Evolutionary conservation across 306 rosid genomes (phyloP).

Genomic region (Geum urbanum): DNA sequence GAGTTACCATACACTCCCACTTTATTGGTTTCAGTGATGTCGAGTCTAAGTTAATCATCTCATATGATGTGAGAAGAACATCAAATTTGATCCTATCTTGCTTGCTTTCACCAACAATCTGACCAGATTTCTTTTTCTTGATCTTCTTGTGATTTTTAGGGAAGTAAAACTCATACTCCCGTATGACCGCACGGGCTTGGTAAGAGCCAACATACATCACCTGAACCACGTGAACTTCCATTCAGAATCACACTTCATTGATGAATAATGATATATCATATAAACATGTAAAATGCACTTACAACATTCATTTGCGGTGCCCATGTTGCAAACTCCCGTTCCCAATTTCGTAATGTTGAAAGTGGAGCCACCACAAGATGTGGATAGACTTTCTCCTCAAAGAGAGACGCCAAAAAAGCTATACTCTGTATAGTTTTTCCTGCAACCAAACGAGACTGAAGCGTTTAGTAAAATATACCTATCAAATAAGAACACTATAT

Average conservation of each 20-base stretch:
- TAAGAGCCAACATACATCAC: slow-evolving; percentile 92
- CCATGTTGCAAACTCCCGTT: slow-evolving; percentile 98
- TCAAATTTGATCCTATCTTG: slow-evolving; percentile 96
- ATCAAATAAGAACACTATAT: slow-evolving; percentile 19
- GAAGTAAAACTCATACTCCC: slow-evolving; percentile 87
- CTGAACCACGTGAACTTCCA: slow-evolving; percentile 44
- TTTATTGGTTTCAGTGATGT: slow-evolving; percentile 70
- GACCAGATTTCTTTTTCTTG: slow-evolving; percentile 86
- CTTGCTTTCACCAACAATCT: slow-evolving; percentile 64
- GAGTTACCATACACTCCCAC: slow-evolving; percentile 90
- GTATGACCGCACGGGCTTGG: slow-evolving; percentile 80
- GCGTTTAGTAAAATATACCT: slow-evolving; percentile 19
- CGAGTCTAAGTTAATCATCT: slow-evolving; percentile 89
- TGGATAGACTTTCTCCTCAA: slow-evolving; percentile 60
- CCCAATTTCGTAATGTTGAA: slow-evolving; percentile 95
- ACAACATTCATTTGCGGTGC: slow-evolving; percentile 99
- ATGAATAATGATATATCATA: slow-evolving; percentile 22
- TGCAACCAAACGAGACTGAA: slow-evolving; percentile 34
- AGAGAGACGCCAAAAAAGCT: slow-evolving; percentile 92
- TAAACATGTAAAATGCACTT: slow-evolving; percentile 34
- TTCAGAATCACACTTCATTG: slow-evolving; percentile 29
- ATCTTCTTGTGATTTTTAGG: slow-evolving; percentile 82
- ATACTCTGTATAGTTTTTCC: slow-evolving; percentile 99
- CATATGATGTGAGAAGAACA: slow-evolving; percentile 94
- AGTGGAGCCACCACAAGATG: slow-evolving; percentile 99